Percentiles rank a stretch among this genome's conserved stretches.
Conservation (phyloP, 129 eudicot species). For the Flaveria robusta region DNA sequence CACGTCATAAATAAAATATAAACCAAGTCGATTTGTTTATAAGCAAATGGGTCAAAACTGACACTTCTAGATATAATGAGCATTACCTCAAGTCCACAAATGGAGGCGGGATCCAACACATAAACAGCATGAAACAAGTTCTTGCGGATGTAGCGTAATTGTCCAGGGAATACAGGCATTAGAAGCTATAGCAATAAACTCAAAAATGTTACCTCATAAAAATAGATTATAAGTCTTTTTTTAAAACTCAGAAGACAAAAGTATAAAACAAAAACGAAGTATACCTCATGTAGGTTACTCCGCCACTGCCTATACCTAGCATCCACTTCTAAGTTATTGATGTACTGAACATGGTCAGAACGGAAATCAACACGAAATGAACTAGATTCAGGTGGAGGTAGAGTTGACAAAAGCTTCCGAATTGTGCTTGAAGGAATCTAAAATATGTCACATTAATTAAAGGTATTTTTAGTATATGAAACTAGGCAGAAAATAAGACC, state of each 20-base stretch:
- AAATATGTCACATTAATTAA: constrained; percentile 23
- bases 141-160: constrained; percentile 91
- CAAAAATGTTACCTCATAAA: constrained; percentile 15
- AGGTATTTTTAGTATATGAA: constrained; percentile 4
- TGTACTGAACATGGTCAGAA: constrained; percentile 80
- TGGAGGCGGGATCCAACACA: constrained; percentile 84
- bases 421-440: constrained; percentile 75
- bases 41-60: neutral
- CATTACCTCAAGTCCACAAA: constrained; percentile 93
- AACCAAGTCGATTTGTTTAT: neutral
- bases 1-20: too few species aligned
- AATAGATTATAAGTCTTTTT: neutral
- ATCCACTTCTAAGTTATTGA: constrained; percentile 89
- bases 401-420: constrained; percentile 68
- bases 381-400: constrained; percentile 73
- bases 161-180: constrained; percentile 99
- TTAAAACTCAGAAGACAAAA: neutral
- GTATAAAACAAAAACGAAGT: neutral
- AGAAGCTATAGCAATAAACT: constrained; percentile 51
- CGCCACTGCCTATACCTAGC: constrained; percentile 88
- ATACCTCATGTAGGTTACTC: constrained; percentile 89
- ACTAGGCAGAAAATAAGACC: neutral
- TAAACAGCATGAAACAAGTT: constrained; percentile 88
- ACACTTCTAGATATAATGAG: constrained; percentile 1
- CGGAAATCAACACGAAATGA: constrained; percentile 91